Conservation (phyloP, 148 eudicot genomes). For the Talinum fruticosum region DNA sequence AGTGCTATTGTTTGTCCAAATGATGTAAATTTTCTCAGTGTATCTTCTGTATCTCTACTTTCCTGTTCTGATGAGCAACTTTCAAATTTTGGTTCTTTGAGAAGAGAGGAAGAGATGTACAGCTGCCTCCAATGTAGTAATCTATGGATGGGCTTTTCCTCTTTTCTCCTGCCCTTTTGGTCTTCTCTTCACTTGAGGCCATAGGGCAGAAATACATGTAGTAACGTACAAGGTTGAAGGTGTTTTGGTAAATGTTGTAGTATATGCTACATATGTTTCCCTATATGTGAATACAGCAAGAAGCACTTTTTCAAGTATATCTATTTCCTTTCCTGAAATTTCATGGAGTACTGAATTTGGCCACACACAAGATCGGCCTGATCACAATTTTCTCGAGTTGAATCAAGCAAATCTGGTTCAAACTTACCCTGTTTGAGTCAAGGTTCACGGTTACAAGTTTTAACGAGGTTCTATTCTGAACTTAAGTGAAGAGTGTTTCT, state of each 20-base stretch:
- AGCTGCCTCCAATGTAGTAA: conserved; percentile 36
- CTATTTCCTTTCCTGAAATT: too few relatives aligned
- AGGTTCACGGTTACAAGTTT: too few relatives aligned
- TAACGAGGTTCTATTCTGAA: too few relatives aligned
- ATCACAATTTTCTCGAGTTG: too few relatives aligned
- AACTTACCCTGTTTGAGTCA: too few relatives aligned
- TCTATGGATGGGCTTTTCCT: conserved; percentile 17
- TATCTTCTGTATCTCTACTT: conserved; percentile 19
- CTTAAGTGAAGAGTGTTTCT: too few relatives aligned
- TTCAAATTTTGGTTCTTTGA: conserved; percentile 28
- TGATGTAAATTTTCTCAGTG: conserved; percentile 38
- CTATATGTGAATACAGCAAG: not conserved
- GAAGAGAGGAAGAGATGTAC: conserved; percentile 39
- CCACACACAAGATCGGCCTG: too few relatives aligned
- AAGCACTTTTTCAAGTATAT: too few relatives aligned
- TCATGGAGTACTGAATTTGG: too few relatives aligned
- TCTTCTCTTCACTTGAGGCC: not conserved
- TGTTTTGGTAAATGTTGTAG: not conserved
- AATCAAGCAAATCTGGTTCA: too few relatives aligned
- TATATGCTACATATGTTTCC: not conserved
- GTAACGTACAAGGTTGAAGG: not conserved
- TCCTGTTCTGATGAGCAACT: conserved; percentile 22
- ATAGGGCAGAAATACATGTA: conserved; percentile 15
- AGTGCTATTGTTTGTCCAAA: not conserved
- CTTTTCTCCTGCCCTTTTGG: conserved; percentile 5